Percentiles rank a stretch among this genome's conserved stretches.
These are phyloP conservation scores for Phyllosticta citriasiana DNA, from an alignment of 2,329 filamentous ascomycete genomes.

Conservation along the genomic window DNA sequence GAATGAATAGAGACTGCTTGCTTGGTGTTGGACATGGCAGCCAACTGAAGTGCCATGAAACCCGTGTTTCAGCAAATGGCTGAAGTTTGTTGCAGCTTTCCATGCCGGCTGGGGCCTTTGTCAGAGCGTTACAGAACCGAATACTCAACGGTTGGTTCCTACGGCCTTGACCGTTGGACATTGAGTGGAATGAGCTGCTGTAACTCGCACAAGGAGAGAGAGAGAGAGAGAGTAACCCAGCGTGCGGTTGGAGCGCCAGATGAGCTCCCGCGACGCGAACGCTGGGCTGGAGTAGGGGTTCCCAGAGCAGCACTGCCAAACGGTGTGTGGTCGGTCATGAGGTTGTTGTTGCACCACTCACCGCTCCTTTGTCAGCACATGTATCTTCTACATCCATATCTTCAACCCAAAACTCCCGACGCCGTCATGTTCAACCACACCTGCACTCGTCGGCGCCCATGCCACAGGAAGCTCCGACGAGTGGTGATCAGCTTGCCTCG, in stretches of 20 bases:
- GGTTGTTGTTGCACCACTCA: not conserved
- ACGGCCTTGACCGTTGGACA: not conserved
- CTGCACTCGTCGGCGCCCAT: too few relatives aligned
- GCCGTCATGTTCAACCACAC: not conserved
- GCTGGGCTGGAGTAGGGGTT: not conserved
- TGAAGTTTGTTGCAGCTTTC: not conserved
- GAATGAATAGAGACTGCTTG: too few relatives aligned
- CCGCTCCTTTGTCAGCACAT: not conserved
- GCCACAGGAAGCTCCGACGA: not conserved
- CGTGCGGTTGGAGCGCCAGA: not conserved
- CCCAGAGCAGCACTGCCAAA: too few relatives aligned
- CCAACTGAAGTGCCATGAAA: not conserved
- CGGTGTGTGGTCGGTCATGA: too few relatives aligned
- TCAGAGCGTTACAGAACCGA: not conserved
- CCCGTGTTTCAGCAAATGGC: not conserved
- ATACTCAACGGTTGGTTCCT: not conserved
- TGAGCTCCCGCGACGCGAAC: not conserved
- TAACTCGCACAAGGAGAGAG: too few relatives aligned
- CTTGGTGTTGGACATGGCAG: not conserved
- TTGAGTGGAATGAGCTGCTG: not conserved
- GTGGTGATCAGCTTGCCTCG: constrained; percentile 9
- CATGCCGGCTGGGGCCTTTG: not conserved
- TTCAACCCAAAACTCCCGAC: not conserved
- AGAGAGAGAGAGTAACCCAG: not conserved
- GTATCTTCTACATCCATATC: not conserved